Base-by-base conservation (phyloP, 2,329 filamentous ascomycete genomes). In the Arthrobotrys megalospora region DNA sequence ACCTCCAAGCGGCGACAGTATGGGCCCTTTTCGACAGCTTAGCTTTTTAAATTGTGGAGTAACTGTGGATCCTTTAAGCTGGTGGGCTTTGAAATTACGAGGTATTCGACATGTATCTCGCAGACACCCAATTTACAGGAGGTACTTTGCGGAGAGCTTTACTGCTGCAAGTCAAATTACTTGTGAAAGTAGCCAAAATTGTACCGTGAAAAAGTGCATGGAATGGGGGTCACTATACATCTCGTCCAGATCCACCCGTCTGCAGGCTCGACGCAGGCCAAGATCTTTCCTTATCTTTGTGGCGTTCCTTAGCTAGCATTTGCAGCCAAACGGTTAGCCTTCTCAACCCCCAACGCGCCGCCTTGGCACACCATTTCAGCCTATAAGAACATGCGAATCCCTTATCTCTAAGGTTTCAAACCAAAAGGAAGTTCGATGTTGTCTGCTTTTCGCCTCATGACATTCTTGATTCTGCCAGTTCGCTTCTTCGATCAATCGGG, bases 271-370 rank as follows among this genome's bases (percentile, higher is more conserved):
- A 76, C 58, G 72, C 72, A 77, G 73, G 73, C 73, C 73, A 77
- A 77, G 73, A 77, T 71, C 72, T 62, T 69, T 47, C 62, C 73
- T 77, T 77, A 77, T 77, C 73, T 77, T 52, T 77, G 73, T 77
- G 73, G 73, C 73, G 73, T 77, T 63, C 34, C 52, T 63, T 68
- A 45, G 52, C 34, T 16, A 60, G 55, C 36, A 43, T 32, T 60
- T 60, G 55, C 63, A 58, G 19, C 65, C 64, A 64, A 76, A 68
- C 53, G 45, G 70, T 11, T 75, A 43, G 34, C 62, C 34, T 50
- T 28, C 34, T 43, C 24, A 62, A 48, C 68, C 63, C 24, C 65
- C 50, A 63, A 66, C 66, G 38, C 66, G 53, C 73, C 73, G 73
- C 53, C 73, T 77, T 77, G 73, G 73, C 73, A 21, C 50, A 16